Evolutionary conservation across 108 stramenopile species (phyloP).

Genomic region (Pseudonitzschia multiseries): DNA sequence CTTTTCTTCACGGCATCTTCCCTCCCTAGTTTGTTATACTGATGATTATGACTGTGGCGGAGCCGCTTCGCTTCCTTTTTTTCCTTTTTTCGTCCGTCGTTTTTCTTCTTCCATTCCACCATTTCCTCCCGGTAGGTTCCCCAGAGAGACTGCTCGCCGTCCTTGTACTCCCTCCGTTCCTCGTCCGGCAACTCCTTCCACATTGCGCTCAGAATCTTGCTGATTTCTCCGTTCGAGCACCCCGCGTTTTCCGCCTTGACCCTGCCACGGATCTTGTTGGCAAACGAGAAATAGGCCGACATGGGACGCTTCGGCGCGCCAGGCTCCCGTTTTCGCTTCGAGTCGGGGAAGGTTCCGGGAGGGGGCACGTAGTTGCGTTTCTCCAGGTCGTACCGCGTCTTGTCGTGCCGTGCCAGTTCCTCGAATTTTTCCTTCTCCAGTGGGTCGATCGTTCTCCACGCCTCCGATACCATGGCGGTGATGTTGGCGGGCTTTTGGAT

Average conservation of each 20-base stretch:
- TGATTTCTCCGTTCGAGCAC: conserved; percentile 35
- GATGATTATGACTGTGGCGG: too few species aligned
- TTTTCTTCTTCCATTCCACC: conserved; percentile 34
- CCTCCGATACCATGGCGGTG: conserved; percentile 38
- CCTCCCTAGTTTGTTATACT: too few species aligned
- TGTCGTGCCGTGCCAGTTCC: conserved; percentile 43
- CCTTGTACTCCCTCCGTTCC: conserved; percentile 21
- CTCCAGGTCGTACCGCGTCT: conserved; percentile 43
- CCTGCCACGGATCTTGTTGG: conserved; percentile 38
- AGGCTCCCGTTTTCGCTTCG: conserved; percentile 26
- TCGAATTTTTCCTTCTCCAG: conserved; percentile 45
- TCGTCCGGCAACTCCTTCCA: conserved; percentile 42
- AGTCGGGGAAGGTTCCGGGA: conserved; percentile 18
- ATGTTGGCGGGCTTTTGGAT: conserved; percentile 28
- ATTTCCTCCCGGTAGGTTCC: conserved; percentile 38
- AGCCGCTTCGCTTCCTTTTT: not conserved
- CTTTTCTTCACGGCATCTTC: conserved; percentile 5
- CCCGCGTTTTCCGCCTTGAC: conserved; percentile 39
- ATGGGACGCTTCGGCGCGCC: conserved; percentile 41
- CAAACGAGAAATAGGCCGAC: conserved; percentile 46
- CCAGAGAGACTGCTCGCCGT: conserved; percentile 35
- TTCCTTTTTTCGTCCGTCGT: conserved; percentile 21
- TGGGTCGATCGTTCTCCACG: conserved; percentile 36
- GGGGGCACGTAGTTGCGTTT: conserved; percentile 38
- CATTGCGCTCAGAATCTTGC: conserved; percentile 36